phyloP scores from a whole-genome alignment of 2,329 filamentous ascomycete species.

The Paraphoma sp. region DNA sequence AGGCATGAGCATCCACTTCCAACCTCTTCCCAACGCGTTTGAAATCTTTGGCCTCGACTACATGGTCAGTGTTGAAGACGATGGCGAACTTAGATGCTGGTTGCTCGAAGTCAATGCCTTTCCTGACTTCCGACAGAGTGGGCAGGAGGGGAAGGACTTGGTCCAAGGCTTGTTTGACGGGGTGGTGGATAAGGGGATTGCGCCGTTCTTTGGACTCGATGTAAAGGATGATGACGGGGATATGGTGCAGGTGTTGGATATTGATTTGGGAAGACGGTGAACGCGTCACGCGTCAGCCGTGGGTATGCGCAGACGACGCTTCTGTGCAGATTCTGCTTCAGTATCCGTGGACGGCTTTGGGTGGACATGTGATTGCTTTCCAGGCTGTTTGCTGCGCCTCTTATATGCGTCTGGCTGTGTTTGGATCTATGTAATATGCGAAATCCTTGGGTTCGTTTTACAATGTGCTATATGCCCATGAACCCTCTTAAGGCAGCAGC shows the following conservation, averaged over 20 bases:
- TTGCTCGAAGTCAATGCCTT: slow-evolving; percentile 94
- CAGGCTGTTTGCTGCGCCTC: too few species aligned
- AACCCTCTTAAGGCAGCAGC: too few species aligned
- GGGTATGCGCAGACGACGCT: too few species aligned
- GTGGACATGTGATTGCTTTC: not conserved
- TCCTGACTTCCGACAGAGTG: slow-evolving; percentile 94
- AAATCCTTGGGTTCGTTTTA: too few species aligned
- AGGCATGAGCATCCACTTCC: slow-evolving; percentile 89
- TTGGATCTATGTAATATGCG: too few species aligned
- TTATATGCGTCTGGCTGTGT: too few species aligned
- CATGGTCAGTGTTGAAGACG: slow-evolving; percentile 63
- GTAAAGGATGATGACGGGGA: slow-evolving; percentile 22
- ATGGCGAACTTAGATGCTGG: slow-evolving; percentile 65
- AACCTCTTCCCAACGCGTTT: slow-evolving; percentile 85
- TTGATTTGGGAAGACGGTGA: slow-evolving; percentile 53
- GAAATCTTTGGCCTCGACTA: slow-evolving; percentile 94
- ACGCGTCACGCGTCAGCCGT: not conserved
- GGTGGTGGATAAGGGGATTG: slow-evolving; percentile 71
- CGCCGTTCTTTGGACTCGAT: slow-evolving; percentile 67
- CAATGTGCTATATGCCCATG: too few species aligned
- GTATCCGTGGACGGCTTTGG: not conserved
- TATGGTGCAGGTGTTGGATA: slow-evolving; percentile 53
- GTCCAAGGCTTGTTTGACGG: slow-evolving; percentile 80
- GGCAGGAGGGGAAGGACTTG: slow-evolving; percentile 72
- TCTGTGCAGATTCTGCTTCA: not conserved